phyloP scores from a whole-genome alignment of 768 basidiomycete species.

The Leccinum boreale region DNA sequence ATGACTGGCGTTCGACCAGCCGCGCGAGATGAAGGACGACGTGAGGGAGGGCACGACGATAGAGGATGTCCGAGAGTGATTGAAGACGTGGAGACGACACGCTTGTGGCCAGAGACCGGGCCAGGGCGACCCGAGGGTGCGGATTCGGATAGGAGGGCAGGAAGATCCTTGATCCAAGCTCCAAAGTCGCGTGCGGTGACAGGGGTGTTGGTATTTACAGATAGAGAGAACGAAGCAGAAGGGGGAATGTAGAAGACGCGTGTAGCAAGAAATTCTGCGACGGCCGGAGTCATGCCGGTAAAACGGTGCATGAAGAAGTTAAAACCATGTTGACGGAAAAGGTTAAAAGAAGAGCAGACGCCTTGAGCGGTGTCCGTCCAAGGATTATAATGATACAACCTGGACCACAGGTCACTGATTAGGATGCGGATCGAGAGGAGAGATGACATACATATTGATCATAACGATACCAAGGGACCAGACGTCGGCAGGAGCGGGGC shows the following conservation, averaged over 20 bases:
- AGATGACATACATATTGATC: conserved; percentile 81
- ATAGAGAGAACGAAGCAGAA: conserved; percentile 38
- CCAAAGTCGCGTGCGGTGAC: conserved; percentile 84
- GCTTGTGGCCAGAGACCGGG: conserved; percentile 43
- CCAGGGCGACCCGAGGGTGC: conserved; percentile 30
- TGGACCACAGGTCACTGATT: conserved; percentile 27
- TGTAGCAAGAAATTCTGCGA: conserved; percentile 83
- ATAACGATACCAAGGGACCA: conserved; percentile 99
- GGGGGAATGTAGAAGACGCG: conserved; percentile 80
- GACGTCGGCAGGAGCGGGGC: conserved; percentile 92
- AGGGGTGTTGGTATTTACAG: conserved; percentile 24
- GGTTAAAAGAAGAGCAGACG: conserved; percentile 76
- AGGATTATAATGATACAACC: conserved; percentile 97
- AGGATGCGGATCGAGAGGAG: background rate
- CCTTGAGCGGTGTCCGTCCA: conserved; percentile 93
- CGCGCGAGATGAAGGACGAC: conserved; percentile 69
- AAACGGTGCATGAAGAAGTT: conserved; percentile 89
- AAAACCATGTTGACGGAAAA: conserved; percentile 74
- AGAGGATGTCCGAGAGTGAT: conserved; percentile 60
- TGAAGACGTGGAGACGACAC: conserved; percentile 58
- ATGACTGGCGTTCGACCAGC: conserved; percentile 53
- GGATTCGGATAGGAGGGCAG: conserved; percentile 57
- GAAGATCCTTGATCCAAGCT: conserved; percentile 80
- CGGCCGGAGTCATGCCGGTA: conserved; percentile 80
- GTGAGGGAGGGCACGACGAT: conserved; percentile 60